Base-by-base conservation (phyloP, 2,329 filamentous ascomycete genomes). In the Scedosporium minutisporum region DNA sequence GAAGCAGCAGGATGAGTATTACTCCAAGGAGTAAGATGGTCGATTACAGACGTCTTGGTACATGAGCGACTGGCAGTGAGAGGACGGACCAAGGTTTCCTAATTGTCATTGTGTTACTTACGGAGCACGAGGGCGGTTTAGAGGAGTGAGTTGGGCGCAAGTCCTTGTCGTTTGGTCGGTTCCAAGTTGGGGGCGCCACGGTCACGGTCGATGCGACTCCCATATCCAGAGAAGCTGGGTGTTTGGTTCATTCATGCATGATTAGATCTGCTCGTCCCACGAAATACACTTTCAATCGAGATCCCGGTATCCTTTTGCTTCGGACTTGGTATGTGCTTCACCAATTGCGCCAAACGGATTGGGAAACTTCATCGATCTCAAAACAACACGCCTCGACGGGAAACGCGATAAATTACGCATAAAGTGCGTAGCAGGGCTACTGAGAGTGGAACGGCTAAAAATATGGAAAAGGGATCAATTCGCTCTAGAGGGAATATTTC, bases 1-100 rank as follows among this genome's bases (percentile, higher is more conserved):
- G 23, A 68, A 73, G 65, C 73, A 77, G 69, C 79, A 81, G 68
- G 76, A 81, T n/a, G 75, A 76, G 4, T 84, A 84, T 67, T 84
- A 61, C 60, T 12, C 25, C 5, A 61, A 44, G 29, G 23, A 61
- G 33, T 61, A 48, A 57, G 25, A 38, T 27, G 12, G 21, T 6
- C 23, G 21, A 23, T 48, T 18, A 18, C 44, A 48, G 16, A 18
- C 16, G 25, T 27, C 42, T 46, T 16, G n/a, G 6, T 16, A 18
- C 18, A 46, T 12, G n/a, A n/a, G 23, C 48, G 21, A 53, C 51
- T 14, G 51, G 33, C 51, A 23, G 6, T 14, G 23, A 27, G 44
- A 48, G 51, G 23, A 3, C 23, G 18, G 18, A 23, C 51, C 2
- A 2, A 9, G 44, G 16, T 18, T 48, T 18, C 44, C 12, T 18